Conservation (phyloP, 2,329 filamentous ascomycete species). For the Macrophomina phaseolina region DNA sequence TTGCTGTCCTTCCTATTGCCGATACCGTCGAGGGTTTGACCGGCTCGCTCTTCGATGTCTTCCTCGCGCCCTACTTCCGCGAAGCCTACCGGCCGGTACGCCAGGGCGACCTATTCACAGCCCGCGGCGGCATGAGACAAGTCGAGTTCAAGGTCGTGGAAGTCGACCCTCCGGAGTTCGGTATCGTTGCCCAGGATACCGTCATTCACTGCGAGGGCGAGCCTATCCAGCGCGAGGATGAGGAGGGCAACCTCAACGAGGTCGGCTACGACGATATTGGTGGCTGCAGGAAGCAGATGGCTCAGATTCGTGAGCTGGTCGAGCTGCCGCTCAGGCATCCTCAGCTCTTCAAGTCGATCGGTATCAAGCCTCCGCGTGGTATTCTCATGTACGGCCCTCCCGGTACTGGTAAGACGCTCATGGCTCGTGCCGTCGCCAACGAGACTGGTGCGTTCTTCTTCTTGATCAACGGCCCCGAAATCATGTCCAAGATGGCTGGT, state of each 20-base stretch:
- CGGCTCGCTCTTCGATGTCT: slow-evolving; percentile 97
- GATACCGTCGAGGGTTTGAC: slow-evolving; percentile 98
- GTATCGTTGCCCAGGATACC: slow-evolving; percentile 97
- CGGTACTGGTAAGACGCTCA: slow-evolving; percentile 98
- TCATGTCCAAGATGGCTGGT: slow-evolving; percentile 99
- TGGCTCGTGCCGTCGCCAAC: slow-evolving; percentile 98
- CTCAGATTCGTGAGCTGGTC: slow-evolving; percentile 97
- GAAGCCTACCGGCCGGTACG: slow-evolving; percentile 97
- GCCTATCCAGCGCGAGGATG: slow-evolving; percentile 95
- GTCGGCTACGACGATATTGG: slow-evolving; percentile 99
- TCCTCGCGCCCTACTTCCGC: slow-evolving; percentile 98
- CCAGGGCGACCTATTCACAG: slow-evolving; percentile 97
- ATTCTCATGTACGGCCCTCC: slow-evolving; percentile 93
- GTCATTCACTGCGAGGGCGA: slow-evolving; percentile 99
- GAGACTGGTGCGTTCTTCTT: slow-evolving; percentile 99
- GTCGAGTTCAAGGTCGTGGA: slow-evolving; percentile 99
- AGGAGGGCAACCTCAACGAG: slow-evolving; percentile 99
- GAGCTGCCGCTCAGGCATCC: slow-evolving; percentile 96
- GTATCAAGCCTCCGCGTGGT: slow-evolving; percentile 98
- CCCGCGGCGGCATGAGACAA: slow-evolving; percentile 96
- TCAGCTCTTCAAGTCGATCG: slow-evolving; percentile 99
- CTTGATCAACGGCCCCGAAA: slow-evolving; percentile 98
- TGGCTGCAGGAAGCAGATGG: slow-evolving; percentile 99
- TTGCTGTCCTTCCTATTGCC: slow-evolving; percentile 96
- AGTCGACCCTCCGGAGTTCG: slow-evolving; percentile 97